These are phyloP conservation scores for Ophiostoma piceae DNA, from an alignment of 2,329 filamentous ascomycete species.

Conservation along the genomic window DNA sequence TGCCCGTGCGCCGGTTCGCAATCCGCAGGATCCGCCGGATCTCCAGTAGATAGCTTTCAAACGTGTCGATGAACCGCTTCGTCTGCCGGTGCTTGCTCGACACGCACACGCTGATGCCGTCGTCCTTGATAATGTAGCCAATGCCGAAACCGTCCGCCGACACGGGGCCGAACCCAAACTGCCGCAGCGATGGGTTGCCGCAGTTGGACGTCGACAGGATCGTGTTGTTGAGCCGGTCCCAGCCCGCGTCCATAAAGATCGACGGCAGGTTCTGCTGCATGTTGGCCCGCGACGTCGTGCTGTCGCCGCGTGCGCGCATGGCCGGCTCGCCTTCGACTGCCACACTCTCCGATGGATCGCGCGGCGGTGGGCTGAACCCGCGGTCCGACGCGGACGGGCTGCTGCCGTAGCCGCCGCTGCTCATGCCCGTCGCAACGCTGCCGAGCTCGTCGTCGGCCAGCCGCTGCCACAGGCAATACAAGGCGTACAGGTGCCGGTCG, in stretches of 20 bases:
- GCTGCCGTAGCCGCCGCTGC: slow-evolving; percentile 21
- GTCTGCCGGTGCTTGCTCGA: slow-evolving; percentile 93
- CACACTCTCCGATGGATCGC: slow-evolving; percentile 19
- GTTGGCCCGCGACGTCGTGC: slow-evolving; percentile 27
- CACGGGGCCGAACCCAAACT: slow-evolving; percentile 95
- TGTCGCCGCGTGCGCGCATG: slow-evolving; percentile 27
- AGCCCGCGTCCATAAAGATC: slow-evolving; percentile 82
- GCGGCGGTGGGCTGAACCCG: slow-evolving; percentile 52
- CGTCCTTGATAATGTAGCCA: slow-evolving; percentile 98
- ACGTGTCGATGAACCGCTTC: slow-evolving; percentile 76
- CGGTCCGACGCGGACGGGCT: slow-evolving; percentile 46
- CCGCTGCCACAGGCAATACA: slow-evolving; percentile 93
- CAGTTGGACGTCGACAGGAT: slow-evolving; percentile 98
- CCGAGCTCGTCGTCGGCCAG: slow-evolving; percentile 67
- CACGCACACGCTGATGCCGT: slow-evolving; percentile 83
- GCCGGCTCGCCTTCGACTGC: neutral
- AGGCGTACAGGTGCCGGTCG: slow-evolving; percentile 86
- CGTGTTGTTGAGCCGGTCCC: slow-evolving; percentile 93
- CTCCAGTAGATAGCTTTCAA: slow-evolving; percentile 87
- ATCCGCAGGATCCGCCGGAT: slow-evolving; percentile 77
- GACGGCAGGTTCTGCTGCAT: slow-evolving; percentile 52
- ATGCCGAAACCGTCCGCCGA: slow-evolving; percentile 94
- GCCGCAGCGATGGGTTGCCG: slow-evolving; percentile 86
- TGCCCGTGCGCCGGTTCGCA: slow-evolving; percentile 43
- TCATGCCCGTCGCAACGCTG: slow-evolving; percentile 42